phyloP scores from a whole-genome alignment of 768 basidiomycete genomes.

The Calvatia gigantea region DNA sequence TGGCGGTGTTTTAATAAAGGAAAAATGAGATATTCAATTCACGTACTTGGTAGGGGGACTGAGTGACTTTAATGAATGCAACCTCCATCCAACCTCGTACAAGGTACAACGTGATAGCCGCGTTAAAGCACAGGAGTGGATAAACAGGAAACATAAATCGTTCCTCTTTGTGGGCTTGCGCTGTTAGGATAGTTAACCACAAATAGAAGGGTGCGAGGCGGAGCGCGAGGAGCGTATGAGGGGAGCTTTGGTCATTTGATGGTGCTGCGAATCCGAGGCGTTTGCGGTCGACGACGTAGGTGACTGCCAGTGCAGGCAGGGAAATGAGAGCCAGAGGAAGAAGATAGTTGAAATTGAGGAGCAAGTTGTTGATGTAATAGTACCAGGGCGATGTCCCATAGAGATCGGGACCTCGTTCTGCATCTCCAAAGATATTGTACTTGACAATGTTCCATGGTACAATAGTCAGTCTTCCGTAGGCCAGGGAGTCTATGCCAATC shows the following conservation, averaged over 20 bases:
- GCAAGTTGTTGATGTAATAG: slow-evolving; percentile 85
- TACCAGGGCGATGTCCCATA: slow-evolving; percentile 89
- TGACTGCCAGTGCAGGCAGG: slow-evolving; percentile 73
- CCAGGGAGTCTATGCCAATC: slow-evolving; percentile 76
- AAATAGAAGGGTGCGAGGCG: slow-evolving; percentile 88
- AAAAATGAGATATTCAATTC: neutral
- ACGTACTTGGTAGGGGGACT: slow-evolving; percentile 81
- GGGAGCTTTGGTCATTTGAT: slow-evolving; percentile 64
- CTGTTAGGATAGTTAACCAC: slow-evolving; percentile 79
- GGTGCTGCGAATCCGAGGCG: slow-evolving; percentile 59
- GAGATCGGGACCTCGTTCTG: slow-evolving; percentile 80
- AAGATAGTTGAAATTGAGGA: slow-evolving; percentile 92
- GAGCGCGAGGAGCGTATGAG: slow-evolving; percentile 71
- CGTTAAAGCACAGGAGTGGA: slow-evolving; percentile 90
- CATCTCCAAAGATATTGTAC: slow-evolving; percentile 88
- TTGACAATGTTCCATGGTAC: slow-evolving; percentile 92
- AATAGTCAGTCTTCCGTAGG: slow-evolving; percentile 75
- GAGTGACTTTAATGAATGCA: slow-evolving; percentile 68
- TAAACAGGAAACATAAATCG: slow-evolving; percentile 98
- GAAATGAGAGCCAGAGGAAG: slow-evolving; percentile 78
- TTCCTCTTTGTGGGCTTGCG: slow-evolving; percentile 95
- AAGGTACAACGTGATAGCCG: slow-evolving; percentile 84
- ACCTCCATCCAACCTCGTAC: slow-evolving; percentile 84
- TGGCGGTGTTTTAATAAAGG: slow-evolving; percentile 4
- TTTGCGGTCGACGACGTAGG: slow-evolving; percentile 70